Conservation (phyloP, 192 early-diverging fungal species). For the Coemansia sp. region DNA sequence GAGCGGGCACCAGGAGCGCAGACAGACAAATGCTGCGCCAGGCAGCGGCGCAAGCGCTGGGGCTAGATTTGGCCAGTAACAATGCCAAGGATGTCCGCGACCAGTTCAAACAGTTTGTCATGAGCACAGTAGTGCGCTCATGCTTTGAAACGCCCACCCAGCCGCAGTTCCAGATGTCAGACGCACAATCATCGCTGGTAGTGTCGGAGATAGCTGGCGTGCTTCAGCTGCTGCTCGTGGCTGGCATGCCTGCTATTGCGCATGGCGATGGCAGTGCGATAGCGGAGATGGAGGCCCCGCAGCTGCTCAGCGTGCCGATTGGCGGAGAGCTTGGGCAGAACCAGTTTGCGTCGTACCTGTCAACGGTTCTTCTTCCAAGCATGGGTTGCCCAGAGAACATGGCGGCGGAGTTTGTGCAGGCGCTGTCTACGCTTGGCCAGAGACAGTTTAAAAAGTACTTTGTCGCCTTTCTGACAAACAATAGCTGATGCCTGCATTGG, state of each 20-base stretch:
- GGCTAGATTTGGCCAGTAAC: constrained; percentile 22
- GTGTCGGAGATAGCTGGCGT: constrained; percentile 55
- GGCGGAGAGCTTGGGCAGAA: constrained; percentile 45
- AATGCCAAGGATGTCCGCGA: constrained; percentile 29
- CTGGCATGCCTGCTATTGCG: constrained; percentile 35
- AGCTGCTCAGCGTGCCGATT: constrained; percentile 31
- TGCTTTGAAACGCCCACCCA: constrained; percentile 83
- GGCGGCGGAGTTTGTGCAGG: constrained; percentile 72
- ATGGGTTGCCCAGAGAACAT: constrained; percentile 63
- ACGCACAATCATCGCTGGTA: constrained; percentile 76
- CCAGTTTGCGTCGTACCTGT: constrained; percentile 47
- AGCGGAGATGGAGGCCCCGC: constrained; percentile 24
- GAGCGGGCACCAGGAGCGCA: constrained; percentile 2
- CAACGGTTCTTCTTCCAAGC: constrained; percentile 32
- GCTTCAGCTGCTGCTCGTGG: constrained; percentile 49
- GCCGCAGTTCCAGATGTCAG: constrained; percentile 66
- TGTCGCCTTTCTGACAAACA: constrained; percentile 34
- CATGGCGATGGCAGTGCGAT: constrained; percentile 22
- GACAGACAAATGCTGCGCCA: constrained; percentile 20
- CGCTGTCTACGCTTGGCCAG: constrained; percentile 65
- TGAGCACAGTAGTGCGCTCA: constrained; percentile 67
- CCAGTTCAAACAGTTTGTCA: constrained; percentile 74
- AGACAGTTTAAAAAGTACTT: constrained; percentile 76
- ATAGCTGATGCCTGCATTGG: background rate
- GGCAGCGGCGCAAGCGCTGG: constrained; percentile 28